Base-by-base conservation (phyloP, 495 filamentous ascomycete genomes). In the Clavariopsis aquatica region DNA sequence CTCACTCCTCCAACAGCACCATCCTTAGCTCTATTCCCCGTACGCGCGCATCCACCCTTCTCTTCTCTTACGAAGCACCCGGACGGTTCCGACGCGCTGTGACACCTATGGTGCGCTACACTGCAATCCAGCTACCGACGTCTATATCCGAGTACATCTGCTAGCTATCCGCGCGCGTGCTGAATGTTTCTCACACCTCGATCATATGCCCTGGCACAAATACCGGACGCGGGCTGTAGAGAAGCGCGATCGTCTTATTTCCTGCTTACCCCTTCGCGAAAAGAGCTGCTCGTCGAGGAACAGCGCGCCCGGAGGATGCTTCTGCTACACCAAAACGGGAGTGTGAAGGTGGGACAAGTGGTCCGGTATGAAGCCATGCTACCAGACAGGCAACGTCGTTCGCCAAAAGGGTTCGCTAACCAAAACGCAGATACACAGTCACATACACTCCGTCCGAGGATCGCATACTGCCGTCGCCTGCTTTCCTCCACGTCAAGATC, bases 361-460 rank as follows among this genome's bases (percentile, higher is more conserved):
- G 84, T 96, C 52, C 87, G 86, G 83, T 87, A 69, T 51, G 72
- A 60, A 9, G 28, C 58, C 19, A 47, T 53, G 36, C 27, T 29
- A 46, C 26, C 20, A 22, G 41, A 22, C 10, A 8, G 34, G 20
- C 27, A 26, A 29, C 27, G 58, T 2, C 49, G 49, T 26, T 34
- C 47, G 6, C 20, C 5, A 46, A 24, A 13, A 41, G 6, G 19
- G 28, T 28, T 17, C 1, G 49, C 63, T 65, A 43, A 53, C 19
- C 4, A 7, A 19, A 27, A n/a, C 47, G n/a, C 59, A 87, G 85
- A 70, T 98, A 96, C 75, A 97, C 92, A 12, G 77, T 97, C 27
- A 97, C 91, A 10, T 98, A 98, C 75, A 92, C 88, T 1, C 93
- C 94, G n/a, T 84, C 89, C 20, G 78, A 82, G 53, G 94, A 98